Evolutionary conservation across 495 filamentous ascomycete species (phyloP).

Genomic region (Xylona heveae): DNA sequence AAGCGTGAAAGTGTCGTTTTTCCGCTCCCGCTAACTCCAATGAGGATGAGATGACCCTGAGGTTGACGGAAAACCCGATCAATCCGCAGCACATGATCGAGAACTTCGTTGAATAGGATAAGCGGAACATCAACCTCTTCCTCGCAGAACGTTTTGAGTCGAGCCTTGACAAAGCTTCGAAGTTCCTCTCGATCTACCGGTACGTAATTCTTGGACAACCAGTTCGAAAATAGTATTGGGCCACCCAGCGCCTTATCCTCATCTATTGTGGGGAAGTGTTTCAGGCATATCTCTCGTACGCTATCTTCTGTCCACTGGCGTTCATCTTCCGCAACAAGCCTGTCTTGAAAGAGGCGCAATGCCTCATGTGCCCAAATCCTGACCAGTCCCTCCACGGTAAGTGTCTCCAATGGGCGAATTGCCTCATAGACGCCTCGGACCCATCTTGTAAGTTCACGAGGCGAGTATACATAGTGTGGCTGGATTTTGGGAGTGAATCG

Average conservation of each 20-base stretch:
- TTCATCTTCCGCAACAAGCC: conserved; percentile 84
- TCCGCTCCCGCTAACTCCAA: conserved; percentile 92
- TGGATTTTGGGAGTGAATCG: conserved; percentile 91
- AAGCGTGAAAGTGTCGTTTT: conserved; percentile 97
- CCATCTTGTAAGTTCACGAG: conserved; percentile 93
- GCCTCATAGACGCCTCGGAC: conserved; percentile 93
- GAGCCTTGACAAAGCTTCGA: conserved; percentile 90
- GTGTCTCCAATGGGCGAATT: conserved; percentile 70
- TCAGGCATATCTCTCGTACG: conserved; percentile 62
- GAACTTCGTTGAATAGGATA: conserved; percentile 92
- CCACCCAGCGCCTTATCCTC: conserved; percentile 72
- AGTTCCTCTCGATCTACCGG: conserved; percentile 87
- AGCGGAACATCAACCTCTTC: conserved; percentile 97
- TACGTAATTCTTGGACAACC: conserved; percentile 97
- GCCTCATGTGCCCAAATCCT: conserved; percentile 98
- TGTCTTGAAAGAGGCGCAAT: conserved; percentile 86
- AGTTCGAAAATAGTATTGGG: conserved; percentile 95
- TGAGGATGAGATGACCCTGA: conserved; percentile 93
- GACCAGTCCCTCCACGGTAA: conserved; percentile 79
- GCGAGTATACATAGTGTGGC: conserved; percentile 97
- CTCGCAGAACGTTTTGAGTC: conserved; percentile 94
- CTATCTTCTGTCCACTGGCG: conserved; percentile 83
- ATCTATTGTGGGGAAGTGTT: conserved; percentile 85
- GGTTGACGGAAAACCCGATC: conserved; percentile 97
- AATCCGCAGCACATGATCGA: conserved; percentile 94